phyloP scores from a whole-genome alignment of 257 asterid species.

The Gardenia jasminoides region DNA sequence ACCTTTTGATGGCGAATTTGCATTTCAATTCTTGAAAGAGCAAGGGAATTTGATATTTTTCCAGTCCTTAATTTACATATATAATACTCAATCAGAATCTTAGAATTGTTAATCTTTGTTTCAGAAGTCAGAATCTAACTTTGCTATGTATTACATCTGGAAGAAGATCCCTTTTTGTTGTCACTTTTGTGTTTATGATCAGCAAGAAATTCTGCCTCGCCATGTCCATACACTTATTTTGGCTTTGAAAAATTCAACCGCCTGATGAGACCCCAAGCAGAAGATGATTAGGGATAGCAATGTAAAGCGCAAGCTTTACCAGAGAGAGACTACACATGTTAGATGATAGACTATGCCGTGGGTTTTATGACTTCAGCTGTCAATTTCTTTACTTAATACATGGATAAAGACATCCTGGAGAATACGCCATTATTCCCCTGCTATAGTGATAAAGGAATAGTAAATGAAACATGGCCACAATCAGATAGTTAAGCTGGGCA shows the following conservation, averaged over 20 bases:
- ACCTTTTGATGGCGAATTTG: neutral
- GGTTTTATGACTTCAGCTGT: neutral
- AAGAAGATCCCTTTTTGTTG: neutral
- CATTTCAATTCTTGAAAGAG: neutral
- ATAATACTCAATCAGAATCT: neutral
- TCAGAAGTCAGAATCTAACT: neutral
- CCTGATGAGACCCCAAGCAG: no score
- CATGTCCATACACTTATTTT: neutral
- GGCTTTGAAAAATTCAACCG: neutral
- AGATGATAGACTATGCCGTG: neutral
- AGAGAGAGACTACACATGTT: neutral
- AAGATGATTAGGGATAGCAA: neutral
- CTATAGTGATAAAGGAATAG: neutral
- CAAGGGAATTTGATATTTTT: no score
- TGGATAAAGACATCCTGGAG: neutral
- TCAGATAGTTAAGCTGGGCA: neutral
- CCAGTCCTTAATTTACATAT: neutral
- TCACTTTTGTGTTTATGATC: neutral
- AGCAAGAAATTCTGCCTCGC: neutral
- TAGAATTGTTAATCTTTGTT: neutral
- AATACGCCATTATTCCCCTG: neutral
- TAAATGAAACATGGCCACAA: neutral
- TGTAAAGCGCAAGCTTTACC: neutral
- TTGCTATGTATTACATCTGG: neutral
- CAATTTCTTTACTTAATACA: no score